A percentile compares a stretch with the other conserved stretches of the same genome.
Evolutionary conservation across 352 stramenopile species (phyloP).

Genomic region (Globisporangium paddicum): DNA sequence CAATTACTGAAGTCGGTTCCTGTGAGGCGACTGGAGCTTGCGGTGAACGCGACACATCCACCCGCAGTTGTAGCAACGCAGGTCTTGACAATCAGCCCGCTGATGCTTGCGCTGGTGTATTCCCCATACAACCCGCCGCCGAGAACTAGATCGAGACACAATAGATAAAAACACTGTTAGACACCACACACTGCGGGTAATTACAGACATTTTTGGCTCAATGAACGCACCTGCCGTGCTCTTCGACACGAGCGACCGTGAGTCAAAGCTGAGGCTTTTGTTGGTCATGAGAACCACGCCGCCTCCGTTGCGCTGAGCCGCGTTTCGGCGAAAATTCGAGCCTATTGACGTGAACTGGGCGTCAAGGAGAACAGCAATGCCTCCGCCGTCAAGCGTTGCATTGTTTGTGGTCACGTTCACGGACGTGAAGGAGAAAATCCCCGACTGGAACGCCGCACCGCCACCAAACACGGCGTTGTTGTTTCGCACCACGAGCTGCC

Average conservation of each 20-base stretch:
- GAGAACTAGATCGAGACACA: conserved; percentile 10
- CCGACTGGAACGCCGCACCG: conserved; percentile 23
- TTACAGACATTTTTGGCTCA: background rate
- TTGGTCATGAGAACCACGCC: conserved; percentile 38
- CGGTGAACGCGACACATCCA: conserved; percentile 24
- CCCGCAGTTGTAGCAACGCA: conserved; percentile 18
- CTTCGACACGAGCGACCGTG: conserved; percentile 17
- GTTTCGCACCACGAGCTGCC: conserved; percentile 5
- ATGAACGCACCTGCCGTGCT: conserved; percentile 30
- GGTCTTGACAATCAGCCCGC: conserved; percentile 7
- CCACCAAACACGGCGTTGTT: conserved; percentile 33
- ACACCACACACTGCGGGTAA: too few species aligned
- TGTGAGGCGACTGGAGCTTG: conserved; percentile 7
- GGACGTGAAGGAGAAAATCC: conserved; percentile 10
- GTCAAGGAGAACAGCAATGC: conserved; percentile 30
- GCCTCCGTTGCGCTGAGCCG: conserved; percentile 29
- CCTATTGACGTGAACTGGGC: conserved; percentile 14
- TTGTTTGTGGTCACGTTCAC: conserved; percentile 24
- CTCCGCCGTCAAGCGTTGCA: conserved; percentile 34
- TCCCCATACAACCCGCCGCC: conserved; percentile 32
- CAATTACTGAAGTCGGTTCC: conserved; percentile 7
- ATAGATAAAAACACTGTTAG: background rate
- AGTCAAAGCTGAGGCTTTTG: conserved; percentile 26
- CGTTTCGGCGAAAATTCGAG: conserved; percentile 22
- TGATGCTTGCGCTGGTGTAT: conserved; percentile 15